Conservation (phyloP, 129 eudicot species). For the Silybum marianum region DNA sequence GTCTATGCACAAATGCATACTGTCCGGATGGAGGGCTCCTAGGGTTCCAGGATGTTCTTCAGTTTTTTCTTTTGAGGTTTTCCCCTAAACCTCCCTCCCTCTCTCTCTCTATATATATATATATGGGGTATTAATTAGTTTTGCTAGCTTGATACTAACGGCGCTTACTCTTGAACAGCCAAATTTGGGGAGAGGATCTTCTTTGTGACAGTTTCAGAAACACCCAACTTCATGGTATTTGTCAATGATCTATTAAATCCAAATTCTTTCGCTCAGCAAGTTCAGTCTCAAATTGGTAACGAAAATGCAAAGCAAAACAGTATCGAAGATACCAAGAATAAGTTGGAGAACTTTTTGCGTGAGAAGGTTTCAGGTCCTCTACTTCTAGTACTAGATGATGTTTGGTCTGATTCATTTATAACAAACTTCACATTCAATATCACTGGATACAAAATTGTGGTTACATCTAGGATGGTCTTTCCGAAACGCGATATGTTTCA, state of each 20-base stretch:
- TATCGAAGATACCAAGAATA: constrained; percentile 29
- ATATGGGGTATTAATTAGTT: neutral
- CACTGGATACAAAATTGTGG: constrained; percentile 26
- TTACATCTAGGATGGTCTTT: constrained; percentile 20
- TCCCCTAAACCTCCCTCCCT: too few species aligned
- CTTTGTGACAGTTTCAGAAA: constrained; percentile 40
- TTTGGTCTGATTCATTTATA: constrained; percentile 30
- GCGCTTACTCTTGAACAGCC: constrained; percentile 11
- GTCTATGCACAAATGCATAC: too few species aligned
- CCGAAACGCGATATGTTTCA: neutral
- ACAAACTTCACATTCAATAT: constrained; percentile 9
- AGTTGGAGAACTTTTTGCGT: constrained; percentile 25
- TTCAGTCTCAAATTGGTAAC: constrained; percentile 8
- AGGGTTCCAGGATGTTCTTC: too few species aligned
- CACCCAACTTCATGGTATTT: constrained; percentile 31
- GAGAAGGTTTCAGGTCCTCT: constrained; percentile 23
- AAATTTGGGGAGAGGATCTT: constrained; percentile 25
- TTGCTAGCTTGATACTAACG: neutral
- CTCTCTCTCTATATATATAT: too few species aligned
- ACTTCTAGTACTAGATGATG: constrained; percentile 44
- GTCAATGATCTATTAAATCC: constrained; percentile 31
- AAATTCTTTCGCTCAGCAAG: neutral
- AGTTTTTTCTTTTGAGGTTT: too few species aligned
- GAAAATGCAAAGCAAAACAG: neutral
- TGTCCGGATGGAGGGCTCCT: too few species aligned